Evolutionary conservation across 129 eudicot genomes (phyloP), one percentile per base, ranked within the genome.

Genomic region (Chrysanthemum lavandulifolium): DNA sequence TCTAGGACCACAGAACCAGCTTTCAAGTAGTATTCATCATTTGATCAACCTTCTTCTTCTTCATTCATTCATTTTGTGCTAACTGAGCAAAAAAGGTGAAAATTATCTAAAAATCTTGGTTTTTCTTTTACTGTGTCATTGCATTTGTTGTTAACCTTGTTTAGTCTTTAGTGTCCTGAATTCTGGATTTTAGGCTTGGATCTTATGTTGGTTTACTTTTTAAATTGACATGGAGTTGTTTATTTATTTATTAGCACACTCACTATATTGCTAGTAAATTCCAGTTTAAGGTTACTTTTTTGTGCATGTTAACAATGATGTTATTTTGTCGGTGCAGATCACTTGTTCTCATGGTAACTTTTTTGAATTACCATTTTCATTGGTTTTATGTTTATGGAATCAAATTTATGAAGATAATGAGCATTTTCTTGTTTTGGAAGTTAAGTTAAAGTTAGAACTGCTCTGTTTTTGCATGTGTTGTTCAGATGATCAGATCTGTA

Each of bases 191-290:
- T 69, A 49, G 25, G 63, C 12, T 75, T 80, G 62, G 84, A 80
- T 80, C 84, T 62, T 47, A 73, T 69, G 69, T 64, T 62, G 63
- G 65, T 64, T 62, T 67, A 12, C 0, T 54, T 67, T 60, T 74
- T 65, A 65, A 36, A 25, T 56, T 47, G 63, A 73, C 61, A 45
- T 59, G 57, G 73, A 25, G 47, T 40, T 27, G 15, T 65, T 47
- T 19, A 16, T 60, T 47, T 19, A 16, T 60, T 68, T 25, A 9
- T 49, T 23, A 50, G 18, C 61, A 71, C 61, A 59, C 57, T 18
- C 7, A 33, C 62, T 69, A 12, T 18, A 49, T 60, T 54, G 43
- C 59, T 33, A 75, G 1, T 56, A 56, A 65, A 23, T 33, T 53
- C 18, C 19, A 14, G 0, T 71, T 16, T 50, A 40, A 31, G 45